These are phyloP conservation scores for Xylaria venustula DNA, from an alignment of 495 filamentous ascomycete genomes.

Conservation along the genomic window DNA sequence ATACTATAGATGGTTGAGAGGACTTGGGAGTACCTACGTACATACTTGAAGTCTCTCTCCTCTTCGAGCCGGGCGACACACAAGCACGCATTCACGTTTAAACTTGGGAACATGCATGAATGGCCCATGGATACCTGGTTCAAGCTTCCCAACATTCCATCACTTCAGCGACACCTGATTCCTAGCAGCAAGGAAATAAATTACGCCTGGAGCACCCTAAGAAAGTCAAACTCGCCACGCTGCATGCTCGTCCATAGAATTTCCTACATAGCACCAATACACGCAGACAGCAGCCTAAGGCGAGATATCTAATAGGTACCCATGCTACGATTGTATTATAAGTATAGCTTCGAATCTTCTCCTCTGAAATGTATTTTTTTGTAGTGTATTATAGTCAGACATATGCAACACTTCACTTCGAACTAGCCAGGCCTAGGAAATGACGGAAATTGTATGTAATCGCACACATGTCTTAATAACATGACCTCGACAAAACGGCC, in stretches of 20 bases:
- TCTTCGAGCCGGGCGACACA: conserved; percentile 2
- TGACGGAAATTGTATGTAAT: neutral
- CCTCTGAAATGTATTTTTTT: too few species aligned
- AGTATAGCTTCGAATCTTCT: too few species aligned
- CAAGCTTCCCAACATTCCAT: conserved; percentile 7
- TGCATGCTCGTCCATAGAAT: neutral
- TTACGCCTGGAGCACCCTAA: neutral
- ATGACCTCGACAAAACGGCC: neutral
- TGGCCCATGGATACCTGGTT: neutral
- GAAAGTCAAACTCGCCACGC: conserved; percentile 1
- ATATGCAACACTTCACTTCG: conserved; percentile 3
- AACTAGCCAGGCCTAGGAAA: neutral
- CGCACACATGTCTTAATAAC: neutral
- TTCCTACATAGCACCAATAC: too few species aligned
- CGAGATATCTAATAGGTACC: neutral
- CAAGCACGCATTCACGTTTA: neutral
- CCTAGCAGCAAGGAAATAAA: neutral
- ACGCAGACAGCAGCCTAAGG: too few species aligned
- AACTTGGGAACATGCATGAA: conserved; percentile 8
- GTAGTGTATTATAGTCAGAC: neutral
- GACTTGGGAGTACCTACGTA: too few species aligned
- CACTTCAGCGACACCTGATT: neutral
- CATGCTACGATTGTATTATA: neutral
- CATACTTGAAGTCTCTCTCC: neutral
- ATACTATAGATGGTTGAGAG: neutral